Base-by-base conservation (phyloP, 177 flowering plant genomes). In the Vitis hybrid region DNA sequence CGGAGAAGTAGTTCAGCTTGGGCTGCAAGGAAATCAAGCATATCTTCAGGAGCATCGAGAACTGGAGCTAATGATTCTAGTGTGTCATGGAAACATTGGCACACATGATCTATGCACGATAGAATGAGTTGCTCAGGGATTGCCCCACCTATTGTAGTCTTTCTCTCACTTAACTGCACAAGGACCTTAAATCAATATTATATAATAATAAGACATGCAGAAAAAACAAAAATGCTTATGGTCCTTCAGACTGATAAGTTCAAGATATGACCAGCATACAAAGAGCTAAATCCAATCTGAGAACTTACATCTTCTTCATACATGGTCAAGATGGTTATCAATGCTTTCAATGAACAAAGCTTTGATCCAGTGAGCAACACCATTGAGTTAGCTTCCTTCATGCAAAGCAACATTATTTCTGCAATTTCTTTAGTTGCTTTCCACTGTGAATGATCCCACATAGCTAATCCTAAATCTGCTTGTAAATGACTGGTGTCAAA, bases 401-500 rank as follows among this genome's bases (percentile, higher is more conserved):
- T 77, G 76, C 31, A 67, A 44, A 52, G 64, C 78, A 95, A 69
- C 90, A 89, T 80, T 58, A 59, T 84, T 66, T 90, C 86, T 38
- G 88, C 97, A 64, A 84, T 76, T 54, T 63, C 73, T 73, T 87
- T 89, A 57, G 87, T 88, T 61, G 81, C 77, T 79, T 82, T 86
- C 99, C 92, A 90, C 4, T 83, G 79, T n/a, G 92, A 82, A 78
- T 82, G 80, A 78, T 85, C 88, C 99, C 99, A 95, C 72, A 76
- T 71, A 69, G 87, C 86, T 19, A 90, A 76, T 56, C 94, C 91
- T 71, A 93, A 62, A 79, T 90, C 90, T 50, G 70, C 77, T 75
- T 58, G 73, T 44, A 95, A 50, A 49, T 66, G 84, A 24, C 1
- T 70, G 20, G 75, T 64, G 62, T 95, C 92, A 82, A 83, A 90